Evolutionary conservation across 176 grass and related monocot species (phyloP).

Genomic region (Tillandsia fasciculata): DNA sequence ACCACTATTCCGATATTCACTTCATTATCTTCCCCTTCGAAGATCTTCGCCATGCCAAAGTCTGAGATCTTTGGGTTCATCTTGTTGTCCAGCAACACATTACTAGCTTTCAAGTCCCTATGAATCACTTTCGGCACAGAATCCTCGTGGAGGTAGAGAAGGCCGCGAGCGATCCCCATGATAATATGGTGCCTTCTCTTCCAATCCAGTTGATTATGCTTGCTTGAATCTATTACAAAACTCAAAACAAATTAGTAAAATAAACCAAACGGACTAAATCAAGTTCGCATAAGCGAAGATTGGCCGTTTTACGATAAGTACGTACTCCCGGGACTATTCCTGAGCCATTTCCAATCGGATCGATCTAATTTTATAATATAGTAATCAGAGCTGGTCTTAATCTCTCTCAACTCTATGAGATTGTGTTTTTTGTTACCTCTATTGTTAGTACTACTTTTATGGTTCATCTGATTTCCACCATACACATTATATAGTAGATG

Average conservation of each 20-base stretch:
- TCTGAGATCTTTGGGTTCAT: slow-evolving; percentile 99
- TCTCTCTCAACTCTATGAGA: too few species aligned
- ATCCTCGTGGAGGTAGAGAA: slow-evolving; percentile 92
- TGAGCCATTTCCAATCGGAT: too few species aligned
- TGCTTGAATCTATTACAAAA: slow-evolving; percentile 23
- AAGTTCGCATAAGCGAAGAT: background rate
- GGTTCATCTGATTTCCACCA: too few species aligned
- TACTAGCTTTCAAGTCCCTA: slow-evolving; percentile 80
- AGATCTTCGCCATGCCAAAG: slow-evolving; percentile 95
- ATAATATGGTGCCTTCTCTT: slow-evolving; percentile 58
- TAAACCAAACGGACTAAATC: background rate
- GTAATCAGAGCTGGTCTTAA: too few species aligned
- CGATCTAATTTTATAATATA: too few species aligned
- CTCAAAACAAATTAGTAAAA: background rate
- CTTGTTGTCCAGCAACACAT: slow-evolving; percentile 78
- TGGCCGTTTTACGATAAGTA: too few species aligned
- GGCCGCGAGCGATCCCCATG: slow-evolving; percentile 60
- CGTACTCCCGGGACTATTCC: too few species aligned
- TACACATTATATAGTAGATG: too few species aligned
- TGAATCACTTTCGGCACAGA: slow-evolving; percentile 70
- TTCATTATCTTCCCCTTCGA: slow-evolving; percentile 42
- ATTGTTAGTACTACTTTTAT: too few species aligned
- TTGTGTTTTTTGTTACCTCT: too few species aligned
- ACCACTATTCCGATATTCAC: slow-evolving; percentile 63
- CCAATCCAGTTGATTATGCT: slow-evolving; percentile 66